Evolutionary conservation across 768 basidiomycete genomes (phyloP), one percentile per base, ranked within the genome.

Genomic region (Mycena rebaudengoi): DNA sequence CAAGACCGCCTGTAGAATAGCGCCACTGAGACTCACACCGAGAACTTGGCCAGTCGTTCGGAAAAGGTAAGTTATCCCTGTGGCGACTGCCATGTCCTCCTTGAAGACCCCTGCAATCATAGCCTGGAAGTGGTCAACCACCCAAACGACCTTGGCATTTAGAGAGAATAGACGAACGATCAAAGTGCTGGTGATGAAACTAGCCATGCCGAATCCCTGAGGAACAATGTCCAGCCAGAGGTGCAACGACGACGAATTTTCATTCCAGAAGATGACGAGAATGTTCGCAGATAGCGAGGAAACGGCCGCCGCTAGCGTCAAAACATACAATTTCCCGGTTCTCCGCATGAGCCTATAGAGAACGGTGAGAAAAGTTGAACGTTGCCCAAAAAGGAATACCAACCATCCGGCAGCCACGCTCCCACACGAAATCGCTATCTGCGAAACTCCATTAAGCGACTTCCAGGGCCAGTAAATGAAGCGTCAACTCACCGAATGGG

Each of bases 1-100:
- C 39, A 99, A 82, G 33, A 97, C 83, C 6, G 86, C 85, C 76
- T 99, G 97, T 30, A 96, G 79, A 26, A 99, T 75, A 0, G 94
- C 91, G 21, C 95, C 93, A 69, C 89, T 90, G 45, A 96, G 80
- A 70, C 93, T 92, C 55, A 99, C 97, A 33, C 97, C 98, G 56
- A 98, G 84, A 23, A 98, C 98, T 80, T 98, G 97, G 3, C 96
- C 96, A 18, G 94, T 92, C 8, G 95, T 96, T 66, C 96, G 83
- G 82, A 96, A 97, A 46, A 98, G 83, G 77, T 99, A 99, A 30
- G 92, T 93, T 70, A 96, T 92, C 74, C 95, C 95, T 32, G 91
- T 96, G 52, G 94, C 94, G 41, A 97, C 88, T 12, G 95, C 89
- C 83, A 94, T 87, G 68, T 95, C 93, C 73, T 91, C 86, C 71